Base-by-base conservation (phyloP, 2,329 filamentous ascomycete species). In the Scytalidium sp. region DNA sequence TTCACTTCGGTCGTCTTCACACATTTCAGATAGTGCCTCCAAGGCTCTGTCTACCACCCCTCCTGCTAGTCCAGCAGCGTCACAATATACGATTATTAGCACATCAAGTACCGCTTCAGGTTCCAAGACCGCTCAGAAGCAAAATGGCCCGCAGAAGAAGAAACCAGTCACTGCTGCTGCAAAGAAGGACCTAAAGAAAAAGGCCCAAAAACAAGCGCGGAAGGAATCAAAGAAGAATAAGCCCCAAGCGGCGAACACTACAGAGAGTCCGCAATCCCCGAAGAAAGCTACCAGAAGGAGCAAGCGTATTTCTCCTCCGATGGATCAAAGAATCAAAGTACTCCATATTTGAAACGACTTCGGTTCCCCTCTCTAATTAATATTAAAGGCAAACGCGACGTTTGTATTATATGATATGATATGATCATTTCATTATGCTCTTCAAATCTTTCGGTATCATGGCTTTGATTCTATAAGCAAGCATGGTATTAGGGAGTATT, bases 141-240 rank as follows among this genome's bases (percentile, higher is more conserved):
- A 36, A n/a, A n/a, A 36, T 10, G 32, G 32, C 17, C 32, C 20
- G 19, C 43, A 19, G 21, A 22, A 46, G 19, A 46, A 46, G 27
- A 46, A 46, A 22, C 43, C 4, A 8, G 17, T 40, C 8, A 32
- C 21, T 22, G 27, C 43, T 8, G 27, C 20, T 25, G 27, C 21
- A 17, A 27, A 46, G 21, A 46, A 43, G 41, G 41, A 43, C 20
- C 20, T 43, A 27, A 43, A 43, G 41, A 43, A 60, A 23, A 46
- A 52, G 23, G 53, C 50, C 19, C 54, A 55, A 49, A 56, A 56
- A 50, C 45, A 23, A 7, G 49, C 49, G 21, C 41, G 44, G n/a
- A 56, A 56, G 39, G 49, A 55, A 19, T 32, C 48, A 20, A 56
- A 55, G 45, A 36, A 36, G 15, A 8, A 10, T n/a, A 36, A 36